Conservation (phyloP, 352 stramenopile genomes). For the Peronospora destructor region DNA sequence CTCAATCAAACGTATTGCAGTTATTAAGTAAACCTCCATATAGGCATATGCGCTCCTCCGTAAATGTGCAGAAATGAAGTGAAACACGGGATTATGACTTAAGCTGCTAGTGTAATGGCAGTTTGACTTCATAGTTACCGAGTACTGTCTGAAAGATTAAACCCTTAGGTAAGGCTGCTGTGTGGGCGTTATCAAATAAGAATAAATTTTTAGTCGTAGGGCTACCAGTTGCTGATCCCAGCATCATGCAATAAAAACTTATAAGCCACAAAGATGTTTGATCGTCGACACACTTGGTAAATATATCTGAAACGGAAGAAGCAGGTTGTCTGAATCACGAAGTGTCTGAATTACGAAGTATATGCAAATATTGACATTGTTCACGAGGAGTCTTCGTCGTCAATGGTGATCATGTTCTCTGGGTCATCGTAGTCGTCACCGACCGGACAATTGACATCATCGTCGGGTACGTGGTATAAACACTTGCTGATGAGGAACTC, state of each 20-base stretch:
- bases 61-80: slow-evolving; percentile 6
- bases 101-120: too few species aligned
- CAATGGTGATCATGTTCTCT: slow-evolving; percentile 46
- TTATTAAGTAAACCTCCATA: too few species aligned
- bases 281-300: background rate
- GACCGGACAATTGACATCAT: slow-evolving; percentile 42
- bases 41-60: too few species aligned
- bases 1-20: too few species aligned
- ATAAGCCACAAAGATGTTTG: too few species aligned
- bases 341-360: background rate
- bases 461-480: slow-evolving; percentile 77
- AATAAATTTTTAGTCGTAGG: too few species aligned
- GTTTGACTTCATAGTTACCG: too few species aligned
- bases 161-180: too few species aligned
- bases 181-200: too few species aligned
- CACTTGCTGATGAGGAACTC: slow-evolving; percentile 86
- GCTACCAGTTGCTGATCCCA: too few species aligned
- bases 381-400: slow-evolving; percentile 48
- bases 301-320: background rate
- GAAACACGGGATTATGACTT: slow-evolving; percentile 13
- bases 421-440: slow-evolving; percentile 30
- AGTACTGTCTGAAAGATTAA: too few species aligned
- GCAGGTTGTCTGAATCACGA: background rate
- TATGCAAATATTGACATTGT: slow-evolving; percentile 1
- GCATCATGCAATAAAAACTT: too few species aligned